Evolutionary conservation across 345 rosid genomes (phyloP), one percentile per base, ranked within the genome.

Genomic region (Noccaea bulbosa): DNA sequence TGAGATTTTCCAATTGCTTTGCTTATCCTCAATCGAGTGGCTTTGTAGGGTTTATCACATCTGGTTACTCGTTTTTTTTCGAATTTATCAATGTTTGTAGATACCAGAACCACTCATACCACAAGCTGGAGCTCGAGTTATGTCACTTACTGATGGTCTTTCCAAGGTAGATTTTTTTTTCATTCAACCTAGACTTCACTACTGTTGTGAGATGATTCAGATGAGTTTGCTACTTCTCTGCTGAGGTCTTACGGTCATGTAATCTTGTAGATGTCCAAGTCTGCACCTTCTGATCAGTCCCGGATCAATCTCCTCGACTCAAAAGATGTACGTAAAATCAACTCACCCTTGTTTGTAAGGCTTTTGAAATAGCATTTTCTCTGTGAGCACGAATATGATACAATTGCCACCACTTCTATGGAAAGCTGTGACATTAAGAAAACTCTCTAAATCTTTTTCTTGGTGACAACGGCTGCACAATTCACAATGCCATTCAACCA

Each of bases 71-170:
- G n/a, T 39, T 51, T 33, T 10, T 45, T 10, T 45, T 24, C 30
- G 14, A 61, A 76, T 46, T 62, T 45, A 32, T 72, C 44, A 22
- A 27, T 75, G 48, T 41, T 17, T 80, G 62, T 71, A 93, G 98
- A 87, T 90, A 79, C 96, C 97, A 22, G 92, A 88, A 66, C 87
- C 92, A 34, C 92, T 93, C 52, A 88, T 93, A 76, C 92, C 98
- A 35, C 84, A 87, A 67, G 88, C 84, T 41, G 98, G 97, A 61
- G 97, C 97, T 9, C 77, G 93, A 71, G 81, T 93, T 63, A 93
- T 93, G 98, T 93, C 98, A 67, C 89, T 93, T 44, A 87, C 87
- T 44, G 96, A 93, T 83, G 96, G 93, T 69, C 93, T 88, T 77
- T 86, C 96, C 46, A 88, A 93, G 97, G 96, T 90, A 62, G 0